Base-by-base conservation (phyloP, 257 asterid species). In the Rhazya stricta region DNA sequence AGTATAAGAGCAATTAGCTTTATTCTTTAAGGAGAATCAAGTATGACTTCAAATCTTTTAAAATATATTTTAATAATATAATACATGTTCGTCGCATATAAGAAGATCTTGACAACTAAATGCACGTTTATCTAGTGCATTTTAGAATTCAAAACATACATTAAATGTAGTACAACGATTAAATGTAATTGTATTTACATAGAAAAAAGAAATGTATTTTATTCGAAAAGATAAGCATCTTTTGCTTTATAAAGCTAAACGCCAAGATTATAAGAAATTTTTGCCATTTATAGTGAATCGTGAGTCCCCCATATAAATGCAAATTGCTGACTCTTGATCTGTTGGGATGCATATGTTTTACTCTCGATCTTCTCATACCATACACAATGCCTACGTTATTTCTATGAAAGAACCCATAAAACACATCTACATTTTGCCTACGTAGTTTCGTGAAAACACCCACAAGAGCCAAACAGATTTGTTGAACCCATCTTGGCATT, bases 401-500 rank as follows among this genome's bases (percentile, higher is more conserved):
- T 62, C 25, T 18, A 7, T 36, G 69, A 43, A 65, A 48, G 23
- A 62, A 45, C 21, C 39, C 18, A 46, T n/a, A 32, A 12, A 45
- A 0, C 7, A 74, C 50, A n/a, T 63, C 41, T 58, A 8, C 50
- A 46, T 61, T 21, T 74, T 74, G 62, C 78, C 25, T 46, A 21
- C 19, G 60, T 46, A 62, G n/a, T 74, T 61, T 42, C 37, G 16
- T 46, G 16, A 36, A n/a, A 34, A 57, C 18, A 41, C 11, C 30
- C 36, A 43, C 43, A 34, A 32, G 50, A 12, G 45, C 18, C 25
- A 21, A 18, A 57, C 18, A 69, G 46, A 74, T 63, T 74, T 63
- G 72, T 50, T 74, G 13, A 63, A 50, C 3, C 34, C 34, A 63
- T 60, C 50, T 32, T 43, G 71, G 61, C 77, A 45, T 56, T 71